phyloP scores from a whole-genome alignment of 1,284 basidiomycete species.

The Heterobasidion irregulare region DNA sequence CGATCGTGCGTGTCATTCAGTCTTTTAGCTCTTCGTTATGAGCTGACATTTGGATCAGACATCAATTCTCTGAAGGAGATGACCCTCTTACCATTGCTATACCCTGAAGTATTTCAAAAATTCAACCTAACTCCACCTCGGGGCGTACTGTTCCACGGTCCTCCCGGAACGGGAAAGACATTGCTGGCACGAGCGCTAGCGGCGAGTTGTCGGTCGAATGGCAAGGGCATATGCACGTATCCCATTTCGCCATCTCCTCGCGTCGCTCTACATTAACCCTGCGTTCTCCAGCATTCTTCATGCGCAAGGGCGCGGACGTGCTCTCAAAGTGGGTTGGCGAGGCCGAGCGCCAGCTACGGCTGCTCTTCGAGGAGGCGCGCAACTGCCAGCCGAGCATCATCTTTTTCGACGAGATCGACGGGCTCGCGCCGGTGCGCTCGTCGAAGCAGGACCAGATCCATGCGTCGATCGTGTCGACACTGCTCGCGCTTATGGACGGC shows the following conservation, averaged over 20 bases:
- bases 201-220: conserved; percentile 86
- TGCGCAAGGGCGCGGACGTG: conserved; percentile 99
- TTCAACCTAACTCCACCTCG: conserved; percentile 94
- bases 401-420: conserved; percentile 98
- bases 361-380: conserved; percentile 95
- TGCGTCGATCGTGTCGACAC: conserved; percentile 93
- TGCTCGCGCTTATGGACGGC: conserved; percentile 97
- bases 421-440: conserved; percentile 93
- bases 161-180: conserved; percentile 93
- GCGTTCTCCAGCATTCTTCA: conserved; percentile 79
- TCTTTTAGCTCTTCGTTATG: background rate
- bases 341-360: conserved; percentile 91
- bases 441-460: conserved; percentile 99
- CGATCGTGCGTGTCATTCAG: conserved; percentile 56
- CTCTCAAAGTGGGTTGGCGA: conserved; percentile 99
- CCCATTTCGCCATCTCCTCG: background rate
- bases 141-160: conserved; percentile 96
- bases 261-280: background rate
- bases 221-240: conserved; percentile 75
- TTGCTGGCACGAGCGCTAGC: conserved; percentile 91
- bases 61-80: conserved; percentile 98
- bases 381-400: conserved; percentile 93
- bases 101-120: conserved; percentile 95
- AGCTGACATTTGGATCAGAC: conserved; percentile 38
- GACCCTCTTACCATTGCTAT: conserved; percentile 92